Conservation (phyloP, 1,284 basidiomycete genomes). For the Trichosporon faecale region DNA sequence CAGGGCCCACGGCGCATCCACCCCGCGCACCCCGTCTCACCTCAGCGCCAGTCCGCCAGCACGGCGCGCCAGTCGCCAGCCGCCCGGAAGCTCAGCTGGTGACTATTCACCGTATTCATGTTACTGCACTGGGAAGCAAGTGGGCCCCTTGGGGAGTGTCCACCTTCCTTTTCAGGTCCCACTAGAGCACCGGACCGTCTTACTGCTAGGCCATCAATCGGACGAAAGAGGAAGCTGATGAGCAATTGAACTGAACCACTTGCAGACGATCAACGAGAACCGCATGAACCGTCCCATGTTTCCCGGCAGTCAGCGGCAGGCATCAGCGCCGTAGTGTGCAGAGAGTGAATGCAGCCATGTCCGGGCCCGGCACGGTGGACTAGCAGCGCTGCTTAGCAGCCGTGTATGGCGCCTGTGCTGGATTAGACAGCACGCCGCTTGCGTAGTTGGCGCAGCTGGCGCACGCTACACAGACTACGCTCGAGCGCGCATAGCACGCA, state of each 20-base stretch:
- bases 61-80: too few species aligned
- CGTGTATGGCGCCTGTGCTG: too few species aligned
- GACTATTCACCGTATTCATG: background rate
- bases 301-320: background rate
- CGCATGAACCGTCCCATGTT: too few species aligned
- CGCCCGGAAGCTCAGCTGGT: background rate
- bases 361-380: too few species aligned
- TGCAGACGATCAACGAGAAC: background rate
- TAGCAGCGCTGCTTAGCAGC: too few species aligned
- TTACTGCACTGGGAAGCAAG: background rate
- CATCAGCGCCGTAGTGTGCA: background rate
- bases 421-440: background rate
- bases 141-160: background rate
- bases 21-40: background rate
- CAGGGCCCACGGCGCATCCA: constrained; percentile 7
- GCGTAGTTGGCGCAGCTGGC: background rate
- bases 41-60: background rate
- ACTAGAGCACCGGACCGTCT: background rate
- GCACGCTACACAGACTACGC: background rate
- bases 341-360: background rate
- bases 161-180: background rate
- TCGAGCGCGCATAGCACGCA: background rate
- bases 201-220: background rate
- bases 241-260: background rate
- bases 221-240: background rate